These are phyloP conservation scores for Boeremia lycopersici DNA, from an alignment of 2,329 filamentous ascomycete species.

Conservation along the genomic window DNA sequence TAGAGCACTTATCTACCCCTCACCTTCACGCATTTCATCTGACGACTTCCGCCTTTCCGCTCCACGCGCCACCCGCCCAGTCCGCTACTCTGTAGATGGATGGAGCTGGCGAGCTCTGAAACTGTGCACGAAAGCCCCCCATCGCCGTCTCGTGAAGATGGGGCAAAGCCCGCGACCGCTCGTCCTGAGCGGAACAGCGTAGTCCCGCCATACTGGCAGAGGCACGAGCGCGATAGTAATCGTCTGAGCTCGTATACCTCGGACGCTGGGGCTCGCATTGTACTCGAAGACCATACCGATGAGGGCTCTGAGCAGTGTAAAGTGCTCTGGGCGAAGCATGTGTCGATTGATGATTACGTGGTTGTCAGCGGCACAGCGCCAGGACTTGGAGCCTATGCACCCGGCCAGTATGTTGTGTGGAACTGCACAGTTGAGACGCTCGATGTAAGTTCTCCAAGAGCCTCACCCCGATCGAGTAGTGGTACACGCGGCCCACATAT, in stretches of 20 bases:
- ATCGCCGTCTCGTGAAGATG: conserved; percentile 29
- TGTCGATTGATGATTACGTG: conserved; percentile 66
- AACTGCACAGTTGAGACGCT: conserved; percentile 87
- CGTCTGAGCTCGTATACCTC: conserved; percentile 44
- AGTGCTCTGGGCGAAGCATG: conserved; percentile 66
- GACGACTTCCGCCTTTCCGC: conserved; percentile 21
- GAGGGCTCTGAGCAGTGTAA: conserved; percentile 62
- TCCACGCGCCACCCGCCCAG: conserved; percentile 31
- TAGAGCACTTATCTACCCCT: conserved; percentile 25
- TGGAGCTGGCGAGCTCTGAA: conserved; percentile 46
- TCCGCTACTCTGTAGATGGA: conserved; percentile 45
- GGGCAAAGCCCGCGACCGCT: conserved; percentile 27
- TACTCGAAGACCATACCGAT: conserved; percentile 68
- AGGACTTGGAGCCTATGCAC: conserved; percentile 74
- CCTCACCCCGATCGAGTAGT: conserved; percentile 20
- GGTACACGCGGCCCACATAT: conserved; percentile 20
- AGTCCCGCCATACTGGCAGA: conserved; percentile 57
- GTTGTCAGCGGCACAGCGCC: conserved; percentile 63
- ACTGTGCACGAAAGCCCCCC: conserved; percentile 32
- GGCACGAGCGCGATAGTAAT: conserved; percentile 48
- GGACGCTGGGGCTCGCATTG: conserved; percentile 55
- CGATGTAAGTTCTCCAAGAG: conserved; percentile 62
- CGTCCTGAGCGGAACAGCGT: conserved; percentile 40
- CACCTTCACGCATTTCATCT: conserved; percentile 17
- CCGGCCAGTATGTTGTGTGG: conserved; percentile 72